Base-by-base conservation (phyloP, 768 basidiomycete genomes). In the Pleurotus eryngii region DNA sequence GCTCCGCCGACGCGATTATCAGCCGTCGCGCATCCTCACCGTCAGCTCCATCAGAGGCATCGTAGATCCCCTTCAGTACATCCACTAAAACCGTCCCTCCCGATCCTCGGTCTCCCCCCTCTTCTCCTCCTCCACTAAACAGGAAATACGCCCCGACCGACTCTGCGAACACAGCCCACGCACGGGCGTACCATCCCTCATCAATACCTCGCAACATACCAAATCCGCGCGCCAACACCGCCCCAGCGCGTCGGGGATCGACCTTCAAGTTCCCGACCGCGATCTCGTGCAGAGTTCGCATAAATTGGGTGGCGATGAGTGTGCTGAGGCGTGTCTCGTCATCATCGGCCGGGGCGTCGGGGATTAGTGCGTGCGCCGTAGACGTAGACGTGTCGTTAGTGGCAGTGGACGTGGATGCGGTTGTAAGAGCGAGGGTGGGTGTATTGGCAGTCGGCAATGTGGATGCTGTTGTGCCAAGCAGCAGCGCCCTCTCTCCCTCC, bases 211-310 rank as follows among this genome's bases (percentile, higher is more conserved):
- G 55, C 35, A 85, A 64, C 20, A 71, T 61, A 26, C 70, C 65
- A 24, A 78, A 58, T 3, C 72, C 72, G 63, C 79, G 78, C 3
- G 73, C 76, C 3, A 87, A 60, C 7, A 76, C 53, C 30, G 71
- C 70, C 5, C 77, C 80, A 15, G 79, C 80, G 9, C 70, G 72
- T 9, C 62, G 61, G 14, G 74, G 75, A 3, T 81, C 77, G 0
- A 84, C 73, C 58, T 77, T 81, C 63, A 89, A 62, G 42, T 69
- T 74, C 51, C 70, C 70, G 1, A 64, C 66, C 12, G 67, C 68
- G 7, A 87, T 53, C 53, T 79, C 81, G 22, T 75, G 69, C 81
- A 84, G 85, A 1, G 81, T 66, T 37, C 72, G 74, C 4, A 64
- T 67, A 40, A 82, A 71, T 58, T 84, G 82, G 20, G 71, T 74